Evolutionary conservation across 1,284 basidiomycete genomes (phyloP).

Genomic region (Pseudozyma sp.): DNA sequence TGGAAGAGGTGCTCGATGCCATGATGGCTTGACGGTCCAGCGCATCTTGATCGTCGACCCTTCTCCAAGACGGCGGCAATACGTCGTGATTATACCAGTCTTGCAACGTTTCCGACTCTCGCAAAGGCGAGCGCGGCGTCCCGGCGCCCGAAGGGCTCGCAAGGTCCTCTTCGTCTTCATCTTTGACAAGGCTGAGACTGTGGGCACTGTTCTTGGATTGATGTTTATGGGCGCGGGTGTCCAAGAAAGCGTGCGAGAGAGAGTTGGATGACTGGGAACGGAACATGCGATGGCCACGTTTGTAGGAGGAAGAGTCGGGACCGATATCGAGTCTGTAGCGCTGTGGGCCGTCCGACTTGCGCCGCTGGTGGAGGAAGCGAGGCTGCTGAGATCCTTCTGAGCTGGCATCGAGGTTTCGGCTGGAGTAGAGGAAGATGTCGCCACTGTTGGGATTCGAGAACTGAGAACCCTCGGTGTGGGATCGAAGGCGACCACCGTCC

Average conservation of each 20-base stretch:
- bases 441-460: conserved; percentile 29
- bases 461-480: conserved; percentile 42
- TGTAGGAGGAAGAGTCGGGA: conserved; percentile 6
- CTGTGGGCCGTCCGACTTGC: conserved; percentile 44
- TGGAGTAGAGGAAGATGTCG: conserved; percentile 44
- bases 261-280: conserved; percentile 41
- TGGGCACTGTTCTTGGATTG: conserved; percentile 27
- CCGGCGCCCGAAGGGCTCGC: not conserved
- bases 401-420: conserved; percentile 26
- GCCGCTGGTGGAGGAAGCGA: conserved; percentile 40
- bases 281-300: conserved; percentile 24
- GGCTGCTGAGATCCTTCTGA: conserved; percentile 14
- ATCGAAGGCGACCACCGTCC: conserved; percentile 30
- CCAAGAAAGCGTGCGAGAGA: conserved; percentile 33
- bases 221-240: conserved; percentile 22
- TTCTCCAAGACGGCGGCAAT: conserved; percentile 20
- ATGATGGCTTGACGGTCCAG: conserved; percentile 29
- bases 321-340: conserved; percentile 17
- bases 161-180: conserved; percentile 24
- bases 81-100: conserved; percentile 14
- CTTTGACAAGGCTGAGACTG: conserved; percentile 39
- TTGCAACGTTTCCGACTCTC: conserved; percentile 21
- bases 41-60: conserved; percentile 21
- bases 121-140: conserved; percentile 24
- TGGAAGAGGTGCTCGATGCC: conserved; percentile 22